phyloP scores from a whole-genome alignment of 2,329 filamentous ascomycete genomes.

The Microdochium bolleyi region DNA sequence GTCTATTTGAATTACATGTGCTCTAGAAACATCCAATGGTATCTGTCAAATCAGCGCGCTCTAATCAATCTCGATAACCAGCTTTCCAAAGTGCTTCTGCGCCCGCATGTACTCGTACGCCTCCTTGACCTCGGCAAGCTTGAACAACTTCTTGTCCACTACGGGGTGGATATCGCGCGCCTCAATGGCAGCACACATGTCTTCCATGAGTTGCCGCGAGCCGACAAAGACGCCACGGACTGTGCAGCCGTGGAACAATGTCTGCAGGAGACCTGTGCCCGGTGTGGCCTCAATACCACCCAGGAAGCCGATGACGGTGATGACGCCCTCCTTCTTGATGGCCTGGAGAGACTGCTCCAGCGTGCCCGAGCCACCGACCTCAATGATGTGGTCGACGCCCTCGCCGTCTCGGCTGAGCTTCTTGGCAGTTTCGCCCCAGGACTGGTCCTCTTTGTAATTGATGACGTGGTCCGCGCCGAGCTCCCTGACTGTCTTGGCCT shows the following conservation, averaged over 20 bases:
- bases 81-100: constrained; percentile 35
- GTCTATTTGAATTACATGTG: no score
- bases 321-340: constrained; percentile 36
- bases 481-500: constrained; percentile 31
- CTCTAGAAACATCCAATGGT: no score
- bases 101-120: constrained; percentile 36
- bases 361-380: constrained; percentile 36
- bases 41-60: no score
- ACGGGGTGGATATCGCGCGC: constrained; percentile 11
- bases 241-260: constrained; percentile 9
- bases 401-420: constrained; percentile 29
- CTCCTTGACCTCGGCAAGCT: constrained; percentile 9
- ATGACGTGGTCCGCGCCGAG: constrained; percentile 41
- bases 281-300: constrained; percentile 34
- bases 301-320: constrained; percentile 34
- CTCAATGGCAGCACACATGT: constrained; percentile 14
- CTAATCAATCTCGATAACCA: constrained; percentile 23
- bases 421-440: constrained; percentile 37
- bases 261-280: constrained; percentile 30
- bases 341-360: constrained; percentile 35
- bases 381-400: constrained; percentile 39
- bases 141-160: constrained; percentile 12
- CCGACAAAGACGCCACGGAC: constrained; percentile 13
- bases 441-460: constrained; percentile 36
- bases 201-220: constrained; percentile 10